phyloP scores from a whole-genome alignment of 768 basidiomycete genomes.

The Leccinum fibrillosum region DNA sequence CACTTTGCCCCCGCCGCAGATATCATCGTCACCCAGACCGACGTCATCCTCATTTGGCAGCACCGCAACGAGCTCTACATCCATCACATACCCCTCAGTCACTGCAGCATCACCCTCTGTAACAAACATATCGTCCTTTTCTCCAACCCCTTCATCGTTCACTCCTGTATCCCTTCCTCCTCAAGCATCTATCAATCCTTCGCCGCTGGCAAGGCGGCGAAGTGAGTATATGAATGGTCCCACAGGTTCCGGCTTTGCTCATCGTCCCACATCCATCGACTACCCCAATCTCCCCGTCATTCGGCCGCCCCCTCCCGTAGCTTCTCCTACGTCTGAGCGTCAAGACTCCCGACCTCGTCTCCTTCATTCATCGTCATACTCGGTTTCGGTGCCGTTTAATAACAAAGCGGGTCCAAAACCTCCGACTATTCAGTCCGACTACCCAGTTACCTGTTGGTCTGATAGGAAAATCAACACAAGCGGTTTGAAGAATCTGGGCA shows the following conservation, averaged over 20 bases:
- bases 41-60: constrained; percentile 38
- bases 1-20: constrained; percentile 22
- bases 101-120: constrained; percentile 37
- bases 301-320: constrained; percentile 78
- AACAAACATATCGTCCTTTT: constrained; percentile 38
- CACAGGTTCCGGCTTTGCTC: constrained; percentile 45
- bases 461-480: constrained; percentile 76
- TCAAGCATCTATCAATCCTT: constrained; percentile 80
- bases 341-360: constrained; percentile 71
- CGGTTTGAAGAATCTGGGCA: constrained; percentile 91
- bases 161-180: constrained; percentile 62
- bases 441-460: constrained; percentile 81
- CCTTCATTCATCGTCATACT: constrained; percentile 35
- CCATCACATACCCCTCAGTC: constrained; percentile 56
- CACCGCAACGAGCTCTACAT: constrained; percentile 31
- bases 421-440: constrained; percentile 70
- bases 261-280: constrained; percentile 57
- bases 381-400: constrained; percentile 18
- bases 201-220: constrained; percentile 65
- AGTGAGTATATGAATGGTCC: constrained; percentile 82
- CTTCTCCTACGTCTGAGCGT: constrained; percentile 64
- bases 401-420: constrained; percentile 46
- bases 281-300: constrained; percentile 76
- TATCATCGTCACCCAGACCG: constrained; percentile 33
- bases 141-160: constrained; percentile 38